These are phyloP conservation scores for Monilinia fructigena DNA, from an alignment of 2,329 filamentous ascomycete species.

Conservation along the genomic window DNA sequence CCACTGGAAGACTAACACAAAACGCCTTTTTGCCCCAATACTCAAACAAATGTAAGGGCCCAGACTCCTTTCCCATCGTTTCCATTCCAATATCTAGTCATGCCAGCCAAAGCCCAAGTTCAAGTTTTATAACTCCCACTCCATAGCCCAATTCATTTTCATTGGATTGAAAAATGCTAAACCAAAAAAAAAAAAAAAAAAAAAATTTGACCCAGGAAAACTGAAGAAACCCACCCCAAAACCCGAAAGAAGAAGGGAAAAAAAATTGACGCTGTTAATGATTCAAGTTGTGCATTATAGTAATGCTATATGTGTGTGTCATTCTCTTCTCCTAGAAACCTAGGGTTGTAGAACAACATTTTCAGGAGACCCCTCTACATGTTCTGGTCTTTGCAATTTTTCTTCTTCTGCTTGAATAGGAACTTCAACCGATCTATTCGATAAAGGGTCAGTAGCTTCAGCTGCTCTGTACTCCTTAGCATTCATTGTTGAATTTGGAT, in stretches of 20 bases:
- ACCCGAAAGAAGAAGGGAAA: not conserved
- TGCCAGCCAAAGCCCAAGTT: not conserved
- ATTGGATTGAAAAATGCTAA: not conserved
- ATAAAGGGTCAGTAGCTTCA: not conserved
- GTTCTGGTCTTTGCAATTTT: not conserved
- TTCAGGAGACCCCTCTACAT: not conserved
- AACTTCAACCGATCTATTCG: not conserved
- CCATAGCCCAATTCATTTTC: not conserved
- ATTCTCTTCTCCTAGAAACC: not conserved
- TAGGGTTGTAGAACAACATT: not conserved
- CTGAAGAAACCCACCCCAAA: not conserved
- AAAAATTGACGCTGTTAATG: constrained; percentile 1
- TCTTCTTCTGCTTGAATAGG: not conserved
- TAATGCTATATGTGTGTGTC: not conserved
- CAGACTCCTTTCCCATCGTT: not conserved
- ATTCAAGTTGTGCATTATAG: not conserved
- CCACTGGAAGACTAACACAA: too few relatives aligned
- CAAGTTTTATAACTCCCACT: constrained; percentile 10
- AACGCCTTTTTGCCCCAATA: too few relatives aligned
- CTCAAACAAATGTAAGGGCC: too few relatives aligned
- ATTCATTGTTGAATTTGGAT: constrained; percentile 9
- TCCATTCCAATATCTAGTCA: too few relatives aligned
- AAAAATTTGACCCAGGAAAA: not conserved
- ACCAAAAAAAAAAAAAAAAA: not conserved
- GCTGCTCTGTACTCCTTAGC: constrained; percentile 5